Conservation (phyloP, 129 eudicot genomes). For the Tagetes erecta region DNA sequence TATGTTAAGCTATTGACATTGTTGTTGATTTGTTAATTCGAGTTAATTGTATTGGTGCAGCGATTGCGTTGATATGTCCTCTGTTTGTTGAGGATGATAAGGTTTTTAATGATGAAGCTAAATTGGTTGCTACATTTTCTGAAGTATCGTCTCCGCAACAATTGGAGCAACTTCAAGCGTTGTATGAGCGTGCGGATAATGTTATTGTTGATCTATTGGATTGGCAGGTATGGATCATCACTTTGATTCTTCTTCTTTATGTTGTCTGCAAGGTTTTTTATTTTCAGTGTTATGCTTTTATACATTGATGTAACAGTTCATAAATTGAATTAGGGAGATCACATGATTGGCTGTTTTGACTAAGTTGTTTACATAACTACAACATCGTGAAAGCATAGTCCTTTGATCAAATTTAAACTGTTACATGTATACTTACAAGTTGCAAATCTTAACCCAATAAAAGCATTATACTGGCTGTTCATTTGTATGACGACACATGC, state of each 20-base stretch:
- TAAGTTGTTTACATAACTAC: not conserved
- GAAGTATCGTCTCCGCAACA: constrained; percentile 77
- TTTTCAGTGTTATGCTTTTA: constrained; percentile 14
- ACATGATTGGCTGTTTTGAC: not conserved
- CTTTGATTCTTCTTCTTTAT: constrained; percentile 9
- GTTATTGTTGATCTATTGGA: constrained; percentile 72
- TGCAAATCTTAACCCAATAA: not conserved
- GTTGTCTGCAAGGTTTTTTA: constrained; percentile 5
- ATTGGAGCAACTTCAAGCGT: constrained; percentile 58
- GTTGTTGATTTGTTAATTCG: constrained; percentile 11
- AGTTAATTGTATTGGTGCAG: constrained; percentile 45
- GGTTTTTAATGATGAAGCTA: constrained; percentile 43
- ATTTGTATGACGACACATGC: not conserved
- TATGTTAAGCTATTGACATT: not conserved
- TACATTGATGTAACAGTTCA: not conserved
- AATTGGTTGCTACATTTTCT: constrained; percentile 59
- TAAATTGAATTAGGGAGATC: not conserved
- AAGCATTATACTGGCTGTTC: not conserved
- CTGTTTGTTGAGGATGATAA: constrained; percentile 62
- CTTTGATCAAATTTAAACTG: not conserved
- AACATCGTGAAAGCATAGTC: not conserved
- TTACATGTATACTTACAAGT: not conserved
- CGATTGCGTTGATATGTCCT: constrained; percentile 68
- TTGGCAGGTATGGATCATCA: constrained; percentile 81
- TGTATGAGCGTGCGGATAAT: constrained; percentile 52